Conservation (phyloP, 441 rosid species). For the Pelargonium cotyledonis region DNA sequence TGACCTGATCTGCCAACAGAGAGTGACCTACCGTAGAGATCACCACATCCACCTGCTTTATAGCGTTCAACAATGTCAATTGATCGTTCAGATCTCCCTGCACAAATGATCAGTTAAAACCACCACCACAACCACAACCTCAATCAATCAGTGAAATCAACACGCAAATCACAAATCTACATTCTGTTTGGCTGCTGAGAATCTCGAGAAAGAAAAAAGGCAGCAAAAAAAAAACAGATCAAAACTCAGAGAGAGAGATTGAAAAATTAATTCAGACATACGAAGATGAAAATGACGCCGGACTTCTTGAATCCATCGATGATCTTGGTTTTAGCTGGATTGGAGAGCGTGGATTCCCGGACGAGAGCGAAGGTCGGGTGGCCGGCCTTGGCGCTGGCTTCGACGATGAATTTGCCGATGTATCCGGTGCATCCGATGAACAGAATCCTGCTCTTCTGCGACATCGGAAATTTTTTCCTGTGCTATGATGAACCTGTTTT, state of each 20-base stretch:
- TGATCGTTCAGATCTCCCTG: constrained; percentile 45
- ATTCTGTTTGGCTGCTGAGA: not conserved
- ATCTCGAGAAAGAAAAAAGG: not conserved
- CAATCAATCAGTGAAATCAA: not conserved
- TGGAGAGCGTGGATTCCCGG: constrained; percentile 36
- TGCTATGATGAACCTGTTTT: too few relatives aligned
- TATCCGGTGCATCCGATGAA: constrained; percentile 45
- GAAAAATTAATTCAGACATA: constrained; percentile 1
- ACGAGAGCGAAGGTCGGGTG: constrained; percentile 39
- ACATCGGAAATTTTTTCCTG: constrained; percentile 11
- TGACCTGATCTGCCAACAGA: constrained; percentile 27
- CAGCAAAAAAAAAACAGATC: not conserved
- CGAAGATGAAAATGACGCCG: constrained; percentile 32
- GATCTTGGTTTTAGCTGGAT: constrained; percentile 21
- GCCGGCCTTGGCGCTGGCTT: constrained; percentile 40
- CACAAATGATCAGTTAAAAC: not conserved
- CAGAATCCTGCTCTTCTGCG: constrained; percentile 30
- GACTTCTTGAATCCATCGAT: constrained; percentile 27
- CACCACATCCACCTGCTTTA: constrained; percentile 42
- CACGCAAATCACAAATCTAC: not conserved
- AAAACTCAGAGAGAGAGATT: not conserved
- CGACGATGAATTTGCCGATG: constrained; percentile 39
- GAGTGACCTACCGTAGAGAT: constrained; percentile 28
- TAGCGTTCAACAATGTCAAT: constrained; percentile 31
- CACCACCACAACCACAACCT: too few relatives aligned